A percentile compares a stretch with the other conserved stretches of the same genome.
These are phyloP conservation scores for Septoria linicola DNA, from an alignment of 2,329 filamentous ascomycete genomes.

Conservation along the genomic window DNA sequence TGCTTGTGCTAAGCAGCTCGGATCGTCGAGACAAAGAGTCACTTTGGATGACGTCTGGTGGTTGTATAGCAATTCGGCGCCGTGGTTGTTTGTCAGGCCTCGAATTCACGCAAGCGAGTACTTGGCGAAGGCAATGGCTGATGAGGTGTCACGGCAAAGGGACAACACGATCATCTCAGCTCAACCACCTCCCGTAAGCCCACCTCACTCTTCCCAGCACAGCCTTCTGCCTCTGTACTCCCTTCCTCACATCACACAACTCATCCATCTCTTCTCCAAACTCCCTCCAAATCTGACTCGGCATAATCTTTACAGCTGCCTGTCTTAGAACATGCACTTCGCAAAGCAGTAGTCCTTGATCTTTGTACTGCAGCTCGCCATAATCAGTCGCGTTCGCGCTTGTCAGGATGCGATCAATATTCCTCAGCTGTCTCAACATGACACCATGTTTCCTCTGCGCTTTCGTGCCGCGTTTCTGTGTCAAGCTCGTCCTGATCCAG, in stretches of 20 bases:
- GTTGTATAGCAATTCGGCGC: background rate
- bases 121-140: no score
- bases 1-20: background rate
- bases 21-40: background rate
- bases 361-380: conserved; percentile 81
- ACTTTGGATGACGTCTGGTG: background rate
- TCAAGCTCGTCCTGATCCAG: conserved; percentile 70
- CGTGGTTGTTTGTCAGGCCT: background rate
- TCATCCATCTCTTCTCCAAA: conserved; percentile 88
- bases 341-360: conserved; percentile 85
- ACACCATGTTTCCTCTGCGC: conserved; percentile 65
- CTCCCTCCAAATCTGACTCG: conserved; percentile 72
- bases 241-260: conserved; percentile 74
- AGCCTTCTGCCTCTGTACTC: conserved; percentile 72
- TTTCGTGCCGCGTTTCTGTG: conserved; percentile 66
- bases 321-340: conserved; percentile 81
- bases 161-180: no score
- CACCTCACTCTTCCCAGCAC: conserved; percentile 83
- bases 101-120: no score
- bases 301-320: conserved; percentile 66
- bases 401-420: conserved; percentile 70
- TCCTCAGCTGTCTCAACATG: conserved; percentile 75
- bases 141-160: no score
- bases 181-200: conserved; percentile 77
- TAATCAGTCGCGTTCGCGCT: conserved; percentile 61